Conservation (phyloP, 1,284 basidiomycete genomes). For the Stygiomarasmius scandens region DNA sequence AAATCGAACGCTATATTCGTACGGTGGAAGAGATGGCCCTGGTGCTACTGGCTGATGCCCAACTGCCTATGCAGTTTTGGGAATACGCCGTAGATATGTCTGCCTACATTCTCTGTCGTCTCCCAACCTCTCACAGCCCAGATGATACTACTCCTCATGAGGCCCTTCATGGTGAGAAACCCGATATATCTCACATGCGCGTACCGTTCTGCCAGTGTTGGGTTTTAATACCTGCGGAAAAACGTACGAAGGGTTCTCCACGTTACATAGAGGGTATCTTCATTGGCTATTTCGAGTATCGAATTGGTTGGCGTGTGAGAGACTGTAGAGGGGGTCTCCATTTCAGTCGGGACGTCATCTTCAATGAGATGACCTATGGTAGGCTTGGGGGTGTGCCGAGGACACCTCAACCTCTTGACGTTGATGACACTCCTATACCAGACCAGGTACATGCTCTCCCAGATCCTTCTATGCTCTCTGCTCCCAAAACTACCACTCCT, state of each 20-base stretch:
- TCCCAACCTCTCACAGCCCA: constrained; percentile 16
- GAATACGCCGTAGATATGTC: constrained; percentile 23
- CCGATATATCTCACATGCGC: constrained; percentile 27
- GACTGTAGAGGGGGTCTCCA: constrained; percentile 4
- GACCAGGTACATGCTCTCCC: background rate
- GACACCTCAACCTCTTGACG: background rate
- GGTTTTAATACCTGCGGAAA: constrained; percentile 21
- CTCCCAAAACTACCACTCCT: too few species aligned
- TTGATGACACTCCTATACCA: background rate
- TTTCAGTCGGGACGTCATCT: constrained; percentile 5
- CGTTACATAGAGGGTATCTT: constrained; percentile 5
- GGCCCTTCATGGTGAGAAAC: constrained; percentile 22
- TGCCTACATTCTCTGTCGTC: constrained; percentile 23
- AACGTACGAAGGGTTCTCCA: constrained; percentile 21
- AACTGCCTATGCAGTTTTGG: constrained; percentile 25
- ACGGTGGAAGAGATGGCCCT: too few species aligned
- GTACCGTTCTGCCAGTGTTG: constrained; percentile 31
- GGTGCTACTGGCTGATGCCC: constrained; percentile 19
- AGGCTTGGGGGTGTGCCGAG: background rate
- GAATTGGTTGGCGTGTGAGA: constrained; percentile 6
- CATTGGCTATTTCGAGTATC: constrained; percentile 13
- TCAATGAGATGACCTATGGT: constrained; percentile 8
- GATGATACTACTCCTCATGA: constrained; percentile 27
- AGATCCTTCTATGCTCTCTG: background rate
- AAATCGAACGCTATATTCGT: too few species aligned